These are phyloP conservation scores for Colletotrichum somersetense DNA, from an alignment of 2,329 filamentous ascomycete species.

Conservation along the genomic window DNA sequence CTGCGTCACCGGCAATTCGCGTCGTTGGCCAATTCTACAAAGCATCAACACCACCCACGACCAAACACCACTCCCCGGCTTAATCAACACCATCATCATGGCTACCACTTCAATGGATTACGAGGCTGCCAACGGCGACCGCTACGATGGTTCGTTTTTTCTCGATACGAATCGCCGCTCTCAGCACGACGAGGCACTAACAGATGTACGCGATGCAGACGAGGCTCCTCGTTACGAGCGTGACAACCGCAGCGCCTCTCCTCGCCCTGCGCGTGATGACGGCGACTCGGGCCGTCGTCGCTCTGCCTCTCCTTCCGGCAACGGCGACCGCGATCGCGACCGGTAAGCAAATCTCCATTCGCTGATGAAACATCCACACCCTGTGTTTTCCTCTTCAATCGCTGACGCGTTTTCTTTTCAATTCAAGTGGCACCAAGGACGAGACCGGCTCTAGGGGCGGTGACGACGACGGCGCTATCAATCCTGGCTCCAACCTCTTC, in stretches of 20 bases:
- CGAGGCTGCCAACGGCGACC: slow-evolving; percentile 75
- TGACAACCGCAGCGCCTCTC: slow-evolving; percentile 75
- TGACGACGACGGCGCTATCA: slow-evolving; percentile 84
- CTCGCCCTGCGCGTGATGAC: slow-evolving; percentile 71
- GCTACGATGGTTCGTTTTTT: slow-evolving; percentile 70
- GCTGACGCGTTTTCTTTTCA: slow-evolving; percentile 32
- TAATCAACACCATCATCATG: slow-evolving; percentile 55
- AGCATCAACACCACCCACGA: slow-evolving; percentile 14
- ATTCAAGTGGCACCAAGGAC: slow-evolving; percentile 63
- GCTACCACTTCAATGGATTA: slow-evolving; percentile 78
- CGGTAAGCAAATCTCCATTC: slow-evolving; percentile 54
- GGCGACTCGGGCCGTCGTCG: slow-evolving; percentile 70
- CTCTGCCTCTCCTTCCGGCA: slow-evolving; percentile 71
- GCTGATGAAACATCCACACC: neutral
- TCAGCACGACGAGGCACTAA: slow-evolving; percentile 25
- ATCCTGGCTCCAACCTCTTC: slow-evolving; percentile 98
- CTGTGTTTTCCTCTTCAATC: slow-evolving; percentile 8
- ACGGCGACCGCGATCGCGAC: slow-evolving; percentile 65
- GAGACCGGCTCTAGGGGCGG: slow-evolving; percentile 63
- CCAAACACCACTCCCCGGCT: neutral
- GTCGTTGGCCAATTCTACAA: slow-evolving; percentile 26
- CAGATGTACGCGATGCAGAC: slow-evolving; percentile 56
- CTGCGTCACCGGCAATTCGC: slow-evolving; percentile 38
- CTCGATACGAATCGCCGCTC: slow-evolving; percentile 32
- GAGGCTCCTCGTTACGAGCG: slow-evolving; percentile 75